These are phyloP conservation scores for Trametes coccinea DNA, from an alignment of 768 basidiomycete genomes.

Conservation along the genomic window DNA sequence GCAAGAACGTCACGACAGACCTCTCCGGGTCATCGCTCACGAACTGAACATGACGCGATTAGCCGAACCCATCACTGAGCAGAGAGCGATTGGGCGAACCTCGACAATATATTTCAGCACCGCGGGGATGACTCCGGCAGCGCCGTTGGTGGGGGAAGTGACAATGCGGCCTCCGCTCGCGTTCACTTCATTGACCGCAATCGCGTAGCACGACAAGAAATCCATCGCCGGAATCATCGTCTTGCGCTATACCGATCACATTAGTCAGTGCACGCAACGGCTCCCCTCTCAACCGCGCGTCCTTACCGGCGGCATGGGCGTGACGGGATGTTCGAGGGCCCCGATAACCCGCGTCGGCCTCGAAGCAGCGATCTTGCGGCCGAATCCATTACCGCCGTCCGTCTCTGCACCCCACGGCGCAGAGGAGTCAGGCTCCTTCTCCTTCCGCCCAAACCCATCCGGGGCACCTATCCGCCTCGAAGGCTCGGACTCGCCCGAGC, in stretches of 20 bases:
- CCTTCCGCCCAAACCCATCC: constrained; percentile 9
- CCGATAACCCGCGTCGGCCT: constrained; percentile 59
- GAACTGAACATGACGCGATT: constrained; percentile 48
- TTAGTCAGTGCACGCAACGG: not conserved
- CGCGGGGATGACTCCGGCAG: constrained; percentile 90
- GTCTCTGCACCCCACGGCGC: not conserved
- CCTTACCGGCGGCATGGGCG: constrained; percentile 81
- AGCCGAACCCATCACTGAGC: not conserved
- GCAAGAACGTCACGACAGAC: constrained; percentile 82
- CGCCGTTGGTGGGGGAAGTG: constrained; percentile 92
- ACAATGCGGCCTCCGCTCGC: constrained; percentile 92
- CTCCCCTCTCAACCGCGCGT: constrained; percentile 10
- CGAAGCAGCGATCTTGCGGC: constrained; percentile 15
- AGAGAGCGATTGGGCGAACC: constrained; percentile 37
- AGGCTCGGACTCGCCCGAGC: constrained; percentile 25
- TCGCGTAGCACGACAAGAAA: constrained; percentile 91
- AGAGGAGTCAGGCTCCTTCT: not conserved
- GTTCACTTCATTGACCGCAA: constrained; percentile 94
- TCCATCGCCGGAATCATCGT: constrained; percentile 93
- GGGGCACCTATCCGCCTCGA: constrained; percentile 24
- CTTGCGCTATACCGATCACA: constrained; percentile 53
- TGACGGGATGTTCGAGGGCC: constrained; percentile 73
- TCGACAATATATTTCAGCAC: constrained; percentile 89
- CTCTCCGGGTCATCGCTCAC: constrained; percentile 89
- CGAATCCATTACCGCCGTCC: not conserved